phyloP scores from a whole-genome alignment of 805 yeast species.

The Pichia rugopelliculosa region DNA sequence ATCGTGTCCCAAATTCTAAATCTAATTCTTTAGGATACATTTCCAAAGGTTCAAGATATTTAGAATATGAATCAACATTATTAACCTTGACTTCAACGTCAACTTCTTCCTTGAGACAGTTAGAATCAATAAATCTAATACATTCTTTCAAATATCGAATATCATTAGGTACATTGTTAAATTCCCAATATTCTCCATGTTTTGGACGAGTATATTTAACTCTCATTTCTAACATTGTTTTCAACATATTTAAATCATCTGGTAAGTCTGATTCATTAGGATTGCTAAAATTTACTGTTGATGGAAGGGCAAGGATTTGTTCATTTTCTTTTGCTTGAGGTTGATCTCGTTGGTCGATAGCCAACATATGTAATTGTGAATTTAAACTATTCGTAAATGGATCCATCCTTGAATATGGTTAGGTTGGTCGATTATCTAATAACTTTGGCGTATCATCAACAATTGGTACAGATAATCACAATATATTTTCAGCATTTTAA shows the following conservation, averaged over 20 bases:
- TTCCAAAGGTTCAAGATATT: conserved; percentile 5
- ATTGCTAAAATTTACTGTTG: neutral
- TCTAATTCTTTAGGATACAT: conserved; percentile 3
- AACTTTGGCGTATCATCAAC: too few species aligned
- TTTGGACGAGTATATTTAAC: conserved; percentile 10
- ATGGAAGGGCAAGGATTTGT: too few species aligned
- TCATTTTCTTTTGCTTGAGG: neutral
- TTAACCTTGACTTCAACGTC: neutral
- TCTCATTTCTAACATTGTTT: conserved; percentile 3
- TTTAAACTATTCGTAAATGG: conserved; percentile 3
- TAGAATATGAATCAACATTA: neutral
- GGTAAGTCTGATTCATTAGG: neutral
- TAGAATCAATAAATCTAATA: conserved; percentile 8
- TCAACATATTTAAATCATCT: conserved; percentile 2
- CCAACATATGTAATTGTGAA: conserved; percentile 8
- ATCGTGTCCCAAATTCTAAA: conserved; percentile 3
- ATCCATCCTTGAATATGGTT: too few species aligned
- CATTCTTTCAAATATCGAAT: conserved; percentile 1
- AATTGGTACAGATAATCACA: too few species aligned
- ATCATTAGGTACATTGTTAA: conserved; percentile 5
- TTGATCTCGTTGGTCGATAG: neutral
- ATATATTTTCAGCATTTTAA: too few species aligned
- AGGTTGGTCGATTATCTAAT: too few species aligned
- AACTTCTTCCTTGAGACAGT: neutral
- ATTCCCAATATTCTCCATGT: conserved; percentile 11